Evolutionary conservation across 352 stramenopile genomes (phyloP), one percentile per base, ranked within the genome.

Genomic region (Thalassiosira mediterranea): DNA sequence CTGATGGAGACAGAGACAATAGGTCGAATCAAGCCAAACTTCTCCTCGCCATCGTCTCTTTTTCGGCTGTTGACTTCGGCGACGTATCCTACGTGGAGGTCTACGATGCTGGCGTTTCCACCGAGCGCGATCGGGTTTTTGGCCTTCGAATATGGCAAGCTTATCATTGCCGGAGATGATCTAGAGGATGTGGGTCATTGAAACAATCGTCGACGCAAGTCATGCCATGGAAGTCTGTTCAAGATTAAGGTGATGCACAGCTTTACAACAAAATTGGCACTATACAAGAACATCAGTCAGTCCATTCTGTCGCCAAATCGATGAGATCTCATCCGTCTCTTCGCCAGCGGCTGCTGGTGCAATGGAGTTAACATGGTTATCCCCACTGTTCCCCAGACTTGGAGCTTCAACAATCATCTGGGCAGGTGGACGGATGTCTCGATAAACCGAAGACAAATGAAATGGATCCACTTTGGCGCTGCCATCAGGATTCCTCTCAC

Each of bases 121-220:
- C 65, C 78, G 0, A 88, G 70, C 69, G 71, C 77, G 8, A 81
- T 90, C 66, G 80, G 80, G 2, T 90, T 90, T 61, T 67, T 90
- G 26, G 84, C 84, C 1, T 90, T 86, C 83, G 84, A 90, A 52
- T 90, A 87, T 74, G 84, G 84, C 21, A 88, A 85, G 52, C 11
- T 78, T 4, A 65, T 83, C 21, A 38, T 67, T n/a, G 13, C 1
- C 31, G 31, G 29, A 26, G 54, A 17, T 15, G 54, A 63, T 48
- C n/a, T 26, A 19, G 4, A 7, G 21, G 44, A 42, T 42, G 34
- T n/a, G n/a, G n/a, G n/a, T n/a, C n/a, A n/a, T n/a, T n/a, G n/a
- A n/a, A n/a, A n/a, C n/a, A n/a, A n/a, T n/a, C n/a, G n/a, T n/a
- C n/a, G n/a, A n/a, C n/a, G n/a, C n/a, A n/a, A n/a, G n/a, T n/a